Base-by-base conservation (phyloP, 192 early-diverging fungal species). In the Fimicolochytrium jonesii region DNA sequence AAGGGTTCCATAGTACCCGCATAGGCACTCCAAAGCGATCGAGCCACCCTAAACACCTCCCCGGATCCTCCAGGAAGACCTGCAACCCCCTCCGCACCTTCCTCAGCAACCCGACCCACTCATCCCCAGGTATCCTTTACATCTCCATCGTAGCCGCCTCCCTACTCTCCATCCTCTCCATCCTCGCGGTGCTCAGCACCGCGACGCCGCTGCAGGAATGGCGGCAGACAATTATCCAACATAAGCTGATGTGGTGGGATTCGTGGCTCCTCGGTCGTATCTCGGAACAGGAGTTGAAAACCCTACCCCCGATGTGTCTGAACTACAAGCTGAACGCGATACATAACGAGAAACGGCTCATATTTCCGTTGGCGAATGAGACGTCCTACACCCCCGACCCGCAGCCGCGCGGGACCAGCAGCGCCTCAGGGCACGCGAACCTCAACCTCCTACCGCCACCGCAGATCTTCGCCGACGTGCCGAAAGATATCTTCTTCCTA, bases 401-500 rank as follows among this genome's bases (percentile, higher is more conserved):
- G 9, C 18, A 34, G 6, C 18, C n/a, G 2, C 5, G 25, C 22
- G 9, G 20, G 47, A 17, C 7, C n/a, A 22, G 9, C 7, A 20
- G 6, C 25, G n/a, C 25, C 20, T 48, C 47, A 9, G 25, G 20
- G 10, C 10, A 15, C 33, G 54, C 54, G 5, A 33, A 20, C 17
- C 54, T 36, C 5, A n/a, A n/a, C n/a, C n/a, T n/a, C n/a, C n/a
- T n/a, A n/a, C n/a, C n/a, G n/a, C n/a, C n/a, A n/a, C n/a, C n/a
- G n/a, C n/a, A n/a, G n/a, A n/a, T n/a, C n/a, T n/a, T n/a, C n/a
- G 33, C 18, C 7, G 33, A 5, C 34, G 63, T 68, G 9, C 66
- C 71, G 23, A 52, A 43, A 39, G 20, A 13, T 20, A 68, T 75
- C 31, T 55, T 57, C 50, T 75, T 71, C 45, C 47, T 75, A 18